phyloP scores from a whole-genome alignment of 352 stramenopile genomes.

The Pythium monospermum region DNA sequence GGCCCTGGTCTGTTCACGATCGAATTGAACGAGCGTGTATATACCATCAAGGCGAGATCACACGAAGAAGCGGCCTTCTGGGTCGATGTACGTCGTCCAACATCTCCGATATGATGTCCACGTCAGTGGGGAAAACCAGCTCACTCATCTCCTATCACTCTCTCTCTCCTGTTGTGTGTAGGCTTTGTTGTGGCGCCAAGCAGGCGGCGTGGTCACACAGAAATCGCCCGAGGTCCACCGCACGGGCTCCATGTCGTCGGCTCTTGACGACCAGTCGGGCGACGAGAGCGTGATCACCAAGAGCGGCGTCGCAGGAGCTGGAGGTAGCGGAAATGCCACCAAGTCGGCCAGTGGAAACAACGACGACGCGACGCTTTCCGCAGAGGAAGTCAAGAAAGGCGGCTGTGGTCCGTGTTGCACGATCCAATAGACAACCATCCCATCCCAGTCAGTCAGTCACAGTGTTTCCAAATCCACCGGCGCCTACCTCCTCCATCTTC shows the following conservation, averaged over 20 bases:
- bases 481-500: too few species aligned
- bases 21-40: constrained; percentile 87
- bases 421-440: constrained; percentile 42
- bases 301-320: constrained; percentile 17
- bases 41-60: constrained; percentile 86
- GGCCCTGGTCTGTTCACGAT: constrained; percentile 86
- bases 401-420: constrained; percentile 63
- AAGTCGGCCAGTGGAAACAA: background rate
- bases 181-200: constrained; percentile 80
- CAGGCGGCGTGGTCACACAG: constrained; percentile 70
- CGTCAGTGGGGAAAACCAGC: too few species aligned
- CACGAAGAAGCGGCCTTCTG: constrained; percentile 84
- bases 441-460: background rate
- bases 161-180: constrained; percentile 7
- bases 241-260: constrained; percentile 29
- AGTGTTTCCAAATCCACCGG: too few species aligned
- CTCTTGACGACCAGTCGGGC: constrained; percentile 31
- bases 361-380: constrained; percentile 16
- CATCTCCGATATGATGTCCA: too few species aligned
- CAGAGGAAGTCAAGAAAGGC: constrained; percentile 38
- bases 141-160: too few species aligned
- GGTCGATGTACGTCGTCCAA: constrained; percentile 55
- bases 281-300: constrained; percentile 21
- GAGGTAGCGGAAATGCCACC: background rate
- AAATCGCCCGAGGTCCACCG: constrained; percentile 57